phyloP scores from a whole-genome alignment of 192 early-diverging fungal species.

The Coemansia sp. region DNA sequence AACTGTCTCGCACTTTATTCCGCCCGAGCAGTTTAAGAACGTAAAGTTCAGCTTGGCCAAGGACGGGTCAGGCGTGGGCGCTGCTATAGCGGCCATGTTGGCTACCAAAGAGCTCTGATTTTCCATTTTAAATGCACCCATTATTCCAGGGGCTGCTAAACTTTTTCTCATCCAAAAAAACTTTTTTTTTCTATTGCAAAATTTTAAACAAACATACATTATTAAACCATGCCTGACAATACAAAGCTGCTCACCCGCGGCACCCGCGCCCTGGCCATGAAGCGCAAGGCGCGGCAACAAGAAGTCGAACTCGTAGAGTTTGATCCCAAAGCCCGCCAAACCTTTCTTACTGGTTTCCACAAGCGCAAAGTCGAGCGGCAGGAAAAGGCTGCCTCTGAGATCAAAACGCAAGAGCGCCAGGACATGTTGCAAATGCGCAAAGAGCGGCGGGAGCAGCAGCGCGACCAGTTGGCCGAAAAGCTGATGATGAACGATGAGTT shows the following conservation, averaged over 20 bases:
- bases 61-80: conserved; percentile 85
- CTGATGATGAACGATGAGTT: conserved; percentile 29
- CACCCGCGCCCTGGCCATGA: conserved; percentile 64
- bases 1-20: conserved; percentile 73
- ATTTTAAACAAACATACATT: no score
- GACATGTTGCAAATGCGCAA: conserved; percentile 54
- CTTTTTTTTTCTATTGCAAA: not conserved
- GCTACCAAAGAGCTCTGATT: conserved; percentile 16
- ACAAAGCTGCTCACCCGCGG: conserved; percentile 61
- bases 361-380: conserved; percentile 74
- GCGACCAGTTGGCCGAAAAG: conserved; percentile 57
- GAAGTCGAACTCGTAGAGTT: conserved; percentile 65
- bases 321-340: conserved; percentile 62
- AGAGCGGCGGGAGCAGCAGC: conserved; percentile 57
- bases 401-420: conserved; percentile 58
- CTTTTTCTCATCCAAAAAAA: not conserved
- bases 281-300: conserved; percentile 64
- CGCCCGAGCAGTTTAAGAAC: conserved; percentile 61
- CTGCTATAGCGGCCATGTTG: conserved; percentile 62
- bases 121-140: not conserved
- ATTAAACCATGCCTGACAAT: conserved; percentile 51
- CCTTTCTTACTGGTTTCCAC: conserved; percentile 75
- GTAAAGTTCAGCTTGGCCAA: conserved; percentile 69
- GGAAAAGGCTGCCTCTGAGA: conserved; percentile 54
- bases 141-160: not conserved